A percentile compares a stretch with the other conserved stretches of the same genome.
phyloP scores from a whole-genome alignment of 257 asterid genomes.

The Henckelia pumila region DNA sequence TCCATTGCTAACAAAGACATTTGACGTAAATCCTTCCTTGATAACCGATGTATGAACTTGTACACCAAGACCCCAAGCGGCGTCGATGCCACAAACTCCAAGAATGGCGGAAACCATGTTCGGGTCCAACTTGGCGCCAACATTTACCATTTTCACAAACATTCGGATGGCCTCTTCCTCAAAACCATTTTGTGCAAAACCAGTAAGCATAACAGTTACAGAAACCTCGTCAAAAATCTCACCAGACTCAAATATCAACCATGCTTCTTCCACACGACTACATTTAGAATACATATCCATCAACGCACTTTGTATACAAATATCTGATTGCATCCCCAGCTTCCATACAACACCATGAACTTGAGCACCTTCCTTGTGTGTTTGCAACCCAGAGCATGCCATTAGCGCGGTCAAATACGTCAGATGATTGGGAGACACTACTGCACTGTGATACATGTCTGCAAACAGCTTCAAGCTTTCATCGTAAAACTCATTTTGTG shows the following conservation, averaged over 20 bases:
- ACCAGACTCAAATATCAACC: constrained; percentile 72
- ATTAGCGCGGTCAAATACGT: constrained; percentile 47
- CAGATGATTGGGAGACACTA: not conserved
- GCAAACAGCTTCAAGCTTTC: constrained; percentile 65
- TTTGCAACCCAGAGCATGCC: constrained; percentile 73
- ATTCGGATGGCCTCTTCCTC: constrained; percentile 71
- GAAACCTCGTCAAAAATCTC: constrained; percentile 66
- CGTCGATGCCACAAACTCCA: constrained; percentile 51
- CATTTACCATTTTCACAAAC: constrained; percentile 59
- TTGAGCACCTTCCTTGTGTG: constrained; percentile 64
- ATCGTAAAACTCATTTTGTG: constrained; percentile 45
- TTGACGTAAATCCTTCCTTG: constrained; percentile 57
- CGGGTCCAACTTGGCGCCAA: constrained; percentile 53
- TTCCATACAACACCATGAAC: constrained; percentile 66
- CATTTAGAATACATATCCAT: constrained; percentile 93
- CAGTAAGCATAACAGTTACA: constrained; percentile 65
- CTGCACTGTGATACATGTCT: constrained; percentile 37
- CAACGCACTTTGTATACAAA: constrained; percentile 65
- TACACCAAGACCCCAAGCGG: constrained; percentile 59
- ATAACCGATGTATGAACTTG: constrained; percentile 69
- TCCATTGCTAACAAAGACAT: constrained; percentile 61
- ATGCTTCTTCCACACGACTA: constrained; percentile 43
- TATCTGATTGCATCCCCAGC: constrained; percentile 65
- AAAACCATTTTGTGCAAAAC: constrained; percentile 72
- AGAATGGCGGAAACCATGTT: constrained; percentile 67